Base-by-base conservation (phyloP, 2,329 filamentous ascomycete species). In the Trichophyton benhamiae region DNA sequence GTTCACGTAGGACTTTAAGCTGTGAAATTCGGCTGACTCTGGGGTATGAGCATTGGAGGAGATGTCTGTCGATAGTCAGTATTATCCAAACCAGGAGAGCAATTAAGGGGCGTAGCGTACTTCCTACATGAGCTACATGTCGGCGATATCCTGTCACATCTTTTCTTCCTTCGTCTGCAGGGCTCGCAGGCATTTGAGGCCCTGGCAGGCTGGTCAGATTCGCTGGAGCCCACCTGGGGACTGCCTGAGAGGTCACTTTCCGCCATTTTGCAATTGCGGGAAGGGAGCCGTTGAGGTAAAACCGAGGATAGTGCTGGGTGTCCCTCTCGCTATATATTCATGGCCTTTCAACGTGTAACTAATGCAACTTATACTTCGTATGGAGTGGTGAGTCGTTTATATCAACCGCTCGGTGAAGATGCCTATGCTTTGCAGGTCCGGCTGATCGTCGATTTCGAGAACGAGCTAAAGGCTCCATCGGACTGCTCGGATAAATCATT, bases 141-240 rank as follows among this genome's bases (percentile, higher is more conserved):
- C 2, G 61, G 58, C 8, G 55, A 42, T 25, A 17, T 11, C 11
- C 58, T 52, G 44, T 62, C 58, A 30, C 61, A 62, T 44, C 58
- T 62, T 41, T 62, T 62, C 58, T 62, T 62, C n/a, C 61, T 42
- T 52, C 58, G 36, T 41, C 61, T 60, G 30, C 61, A 62, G 22
- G 36, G 55, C 17, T 60, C 61, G 25, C 61, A 62, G 20, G 61
- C 52, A 22, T 55, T 55, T n/a, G 9, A 17, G 11, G 52, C 52
- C 11, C 15, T 27, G n/a, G 27, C 15, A 8, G 25, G 52, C 27
- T 55, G 52, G n/a, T 55, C 27, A 9, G 52, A 38, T n/a, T 55
- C 52, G 27, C 52, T 55, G 15, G 52, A 33, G 27, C 33, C 52
- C 27, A 55, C 33, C 30, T 17, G 52, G 52, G 33, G 15, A 17